These are phyloP conservation scores for Fusarium robinianum DNA, from an alignment of 2,329 filamentous ascomycete species.

Conservation along the genomic window DNA sequence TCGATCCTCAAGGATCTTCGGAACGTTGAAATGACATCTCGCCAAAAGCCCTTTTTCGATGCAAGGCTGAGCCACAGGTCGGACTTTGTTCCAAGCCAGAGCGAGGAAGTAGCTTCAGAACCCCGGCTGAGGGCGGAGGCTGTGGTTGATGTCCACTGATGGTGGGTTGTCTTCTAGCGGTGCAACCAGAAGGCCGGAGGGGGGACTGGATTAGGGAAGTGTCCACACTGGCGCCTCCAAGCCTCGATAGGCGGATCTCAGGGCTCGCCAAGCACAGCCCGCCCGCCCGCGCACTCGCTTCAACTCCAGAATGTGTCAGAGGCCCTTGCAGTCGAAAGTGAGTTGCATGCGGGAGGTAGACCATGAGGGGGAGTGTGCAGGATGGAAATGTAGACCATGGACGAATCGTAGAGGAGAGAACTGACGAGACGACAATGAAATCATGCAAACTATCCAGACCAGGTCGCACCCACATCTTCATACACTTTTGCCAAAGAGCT, in stretches of 20 bases:
- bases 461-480: too few species aligned
- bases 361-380: neutral
- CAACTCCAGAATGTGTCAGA: too few species aligned
- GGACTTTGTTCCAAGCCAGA: neutral
- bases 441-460: constrained; percentile 26
- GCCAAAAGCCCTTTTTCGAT: constrained; percentile 10
- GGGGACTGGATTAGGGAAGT: neutral
- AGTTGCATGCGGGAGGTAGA: too few species aligned
- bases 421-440: neutral
- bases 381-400: constrained; percentile 4
- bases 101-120: too few species aligned
- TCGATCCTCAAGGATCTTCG: constrained; percentile 25
- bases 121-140: constrained; percentile 27
- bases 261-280: constrained; percentile 22
- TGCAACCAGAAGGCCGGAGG: neutral
- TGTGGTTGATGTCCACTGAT: constrained; percentile 27
- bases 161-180: constrained; percentile 6
- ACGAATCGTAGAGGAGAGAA: constrained; percentile 12
- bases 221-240: constrained; percentile 20
- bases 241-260: constrained; percentile 28
- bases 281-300: neutral
- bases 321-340: constrained; percentile 22
- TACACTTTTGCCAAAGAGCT: constrained; percentile 11
- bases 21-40: neutral
- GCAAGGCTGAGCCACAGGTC: constrained; percentile 31